phyloP scores from a whole-genome alignment of 1,139 yeast genomes.

The Pichia sp. region DNA sequence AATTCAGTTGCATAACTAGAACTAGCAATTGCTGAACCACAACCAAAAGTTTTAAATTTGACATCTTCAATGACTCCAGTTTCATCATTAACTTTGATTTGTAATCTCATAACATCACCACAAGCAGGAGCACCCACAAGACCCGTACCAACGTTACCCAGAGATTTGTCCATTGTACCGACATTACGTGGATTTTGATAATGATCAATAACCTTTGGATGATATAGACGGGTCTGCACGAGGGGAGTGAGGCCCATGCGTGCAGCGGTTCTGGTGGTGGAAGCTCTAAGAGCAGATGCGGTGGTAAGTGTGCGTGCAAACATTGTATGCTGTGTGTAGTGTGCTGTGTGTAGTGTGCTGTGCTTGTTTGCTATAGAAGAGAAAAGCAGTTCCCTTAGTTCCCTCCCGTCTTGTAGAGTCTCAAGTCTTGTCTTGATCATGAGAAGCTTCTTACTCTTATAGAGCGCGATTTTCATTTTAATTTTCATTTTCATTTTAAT shows the following conservation, averaged over 20 bases:
- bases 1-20: conserved; percentile 92
- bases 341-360: too few relatives aligned
- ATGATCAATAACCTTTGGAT: conserved; percentile 80
- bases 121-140: conserved; percentile 99
- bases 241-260: too few relatives aligned
- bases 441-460: too few relatives aligned
- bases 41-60: conserved; percentile 96
- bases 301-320: neutral
- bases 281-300: neutral
- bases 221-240: conserved; percentile 52
- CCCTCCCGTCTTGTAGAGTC: too few relatives aligned
- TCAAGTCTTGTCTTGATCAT: too few relatives aligned
- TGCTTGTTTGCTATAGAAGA: neutral
- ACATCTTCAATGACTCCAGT: conserved; percentile 92
- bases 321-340: too few relatives aligned
- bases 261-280: too few relatives aligned
- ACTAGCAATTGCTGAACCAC: conserved; percentile 97
- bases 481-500: too few relatives aligned
- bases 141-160: conserved; percentile 88
- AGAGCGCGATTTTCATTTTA: too few relatives aligned
- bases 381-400: too few relatives aligned
- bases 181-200: conserved; percentile 96
- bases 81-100: conserved; percentile 84
- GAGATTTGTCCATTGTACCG: conserved; percentile 79
- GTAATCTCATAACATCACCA: conserved; percentile 98